Conservation (phyloP, 2,329 filamentous ascomycete genomes). For the Lachnellula cervina region DNA sequence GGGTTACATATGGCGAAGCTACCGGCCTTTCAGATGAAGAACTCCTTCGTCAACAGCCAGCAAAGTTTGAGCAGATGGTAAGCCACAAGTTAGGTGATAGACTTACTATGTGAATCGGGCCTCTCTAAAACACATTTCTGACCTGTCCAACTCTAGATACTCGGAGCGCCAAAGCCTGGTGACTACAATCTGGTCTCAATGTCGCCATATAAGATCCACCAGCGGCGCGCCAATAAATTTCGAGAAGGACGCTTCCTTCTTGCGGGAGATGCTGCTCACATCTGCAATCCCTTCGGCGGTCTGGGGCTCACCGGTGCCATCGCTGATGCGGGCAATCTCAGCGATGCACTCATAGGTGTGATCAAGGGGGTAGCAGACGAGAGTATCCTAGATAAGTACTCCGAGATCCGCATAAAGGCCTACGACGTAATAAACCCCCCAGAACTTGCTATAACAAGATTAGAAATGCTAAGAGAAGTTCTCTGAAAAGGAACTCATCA, state of each 20-base stretch:
- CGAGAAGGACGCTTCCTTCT: conserved; percentile 41
- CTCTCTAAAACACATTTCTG: no score
- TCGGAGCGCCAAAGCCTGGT: conserved; percentile 51
- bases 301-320: conserved; percentile 61
- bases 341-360: conserved; percentile 48
- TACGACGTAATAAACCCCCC: conserved; percentile 30
- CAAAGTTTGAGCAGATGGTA: conserved; percentile 48
- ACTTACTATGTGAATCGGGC: no score
- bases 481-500: conserved; percentile 27
- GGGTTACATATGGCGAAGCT: conserved; percentile 58
- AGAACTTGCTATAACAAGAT: no score
- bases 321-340: conserved; percentile 57
- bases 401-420: conserved; percentile 27
- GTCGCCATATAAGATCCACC: conserved; percentile 46
- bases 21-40: conserved; percentile 49
- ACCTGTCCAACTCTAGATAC: no score
- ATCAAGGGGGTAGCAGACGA: conserved; percentile 32
- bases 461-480: no score
- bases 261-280: conserved; percentile 46
- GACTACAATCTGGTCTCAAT: conserved; percentile 53
- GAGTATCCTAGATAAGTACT: conserved; percentile 36
- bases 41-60: conserved; percentile 46
- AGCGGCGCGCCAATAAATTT: conserved; percentile 42
- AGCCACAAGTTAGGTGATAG: no score
- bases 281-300: conserved; percentile 51